These are phyloP conservation scores for Candida cerambycidarum DNA, from an alignment of 805 yeast species.

Conservation along the genomic window DNA sequence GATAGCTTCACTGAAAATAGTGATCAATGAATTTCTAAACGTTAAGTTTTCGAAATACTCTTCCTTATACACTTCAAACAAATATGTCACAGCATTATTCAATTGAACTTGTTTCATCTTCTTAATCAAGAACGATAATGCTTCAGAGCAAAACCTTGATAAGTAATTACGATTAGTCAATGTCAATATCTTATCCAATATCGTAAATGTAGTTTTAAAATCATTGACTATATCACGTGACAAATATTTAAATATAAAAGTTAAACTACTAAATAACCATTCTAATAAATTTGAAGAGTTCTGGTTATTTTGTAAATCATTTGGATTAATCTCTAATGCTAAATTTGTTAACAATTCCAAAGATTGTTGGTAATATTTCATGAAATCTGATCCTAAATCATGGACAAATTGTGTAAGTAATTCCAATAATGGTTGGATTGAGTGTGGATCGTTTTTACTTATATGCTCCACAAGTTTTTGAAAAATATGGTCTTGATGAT, in stretches of 20 bases:
- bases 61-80: constrained; percentile 35
- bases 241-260: constrained; percentile 86
- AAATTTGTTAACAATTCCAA: constrained; percentile 51
- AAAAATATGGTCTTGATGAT: constrained; percentile 64
- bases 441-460: constrained; percentile 57
- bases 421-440: constrained; percentile 81
- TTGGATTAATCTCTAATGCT: constrained; percentile 36
- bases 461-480: constrained; percentile 49
- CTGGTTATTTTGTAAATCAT: constrained; percentile 51
- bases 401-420: constrained; percentile 79
- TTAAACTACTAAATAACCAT: constrained; percentile 79
- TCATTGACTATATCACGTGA: constrained; percentile 61
- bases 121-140: constrained; percentile 78
- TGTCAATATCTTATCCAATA: constrained; percentile 63
- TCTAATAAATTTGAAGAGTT: constrained; percentile 68
- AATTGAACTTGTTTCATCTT: constrained; percentile 57
- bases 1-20: constrained; percentile 70
- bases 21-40: constrained; percentile 58
- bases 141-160: constrained; percentile 85
- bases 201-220: constrained; percentile 64
- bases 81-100: constrained; percentile 41
- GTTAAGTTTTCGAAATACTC: constrained; percentile 38
- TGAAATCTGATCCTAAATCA: constrained; percentile 89
- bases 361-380: constrained; percentile 61
- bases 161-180: constrained; percentile 59